Conservation (phyloP, 176 grass and related monocot genomes). For the Puya raimondii region DNA sequence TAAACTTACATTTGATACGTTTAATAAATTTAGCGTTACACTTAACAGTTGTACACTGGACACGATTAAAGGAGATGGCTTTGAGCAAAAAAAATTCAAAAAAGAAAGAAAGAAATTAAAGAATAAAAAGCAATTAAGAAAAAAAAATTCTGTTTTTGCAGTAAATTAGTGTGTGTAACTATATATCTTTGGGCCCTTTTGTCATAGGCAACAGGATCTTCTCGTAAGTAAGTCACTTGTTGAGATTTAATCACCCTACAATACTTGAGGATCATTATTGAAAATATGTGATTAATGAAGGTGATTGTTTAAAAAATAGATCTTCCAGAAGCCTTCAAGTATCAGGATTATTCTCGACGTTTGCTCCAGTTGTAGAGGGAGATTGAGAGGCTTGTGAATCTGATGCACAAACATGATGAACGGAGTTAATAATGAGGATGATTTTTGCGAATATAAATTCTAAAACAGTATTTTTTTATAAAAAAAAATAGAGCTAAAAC, state of each 20-base stretch:
- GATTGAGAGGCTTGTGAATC: slow-evolving; percentile 36
- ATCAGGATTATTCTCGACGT: slow-evolving; percentile 23
- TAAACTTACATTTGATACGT: too few relatives aligned
- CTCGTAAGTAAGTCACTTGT: slow-evolving; percentile 29
- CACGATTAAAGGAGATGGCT: too few relatives aligned
- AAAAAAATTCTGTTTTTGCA: slow-evolving; percentile 42
- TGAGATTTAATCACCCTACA: not conserved
- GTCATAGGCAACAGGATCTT: not conserved
- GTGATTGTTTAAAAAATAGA: not conserved
- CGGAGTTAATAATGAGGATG: not conserved
- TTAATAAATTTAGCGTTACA: too few relatives aligned
- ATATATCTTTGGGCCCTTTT: not conserved
- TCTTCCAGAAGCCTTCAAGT: slow-evolving; percentile 14
- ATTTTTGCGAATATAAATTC: not conserved
- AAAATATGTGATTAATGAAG: slow-evolving; percentile 2
- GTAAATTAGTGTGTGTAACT: slow-evolving; percentile 39
- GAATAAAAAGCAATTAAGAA: slow-evolving; percentile 56
- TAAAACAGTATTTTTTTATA: not conserved
- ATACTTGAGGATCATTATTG: not conserved
- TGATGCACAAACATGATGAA: slow-evolving; percentile 15
- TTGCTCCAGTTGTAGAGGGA: slow-evolving; percentile 16
- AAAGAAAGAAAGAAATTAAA: slow-evolving; percentile 23
- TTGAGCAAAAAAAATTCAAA: too few relatives aligned
- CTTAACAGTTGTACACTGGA: too few relatives aligned
- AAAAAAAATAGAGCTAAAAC: too few relatives aligned